Conservation (phyloP, 2,329 filamentous ascomycete genomes). For the Reticulascus tulasneorum region DNA sequence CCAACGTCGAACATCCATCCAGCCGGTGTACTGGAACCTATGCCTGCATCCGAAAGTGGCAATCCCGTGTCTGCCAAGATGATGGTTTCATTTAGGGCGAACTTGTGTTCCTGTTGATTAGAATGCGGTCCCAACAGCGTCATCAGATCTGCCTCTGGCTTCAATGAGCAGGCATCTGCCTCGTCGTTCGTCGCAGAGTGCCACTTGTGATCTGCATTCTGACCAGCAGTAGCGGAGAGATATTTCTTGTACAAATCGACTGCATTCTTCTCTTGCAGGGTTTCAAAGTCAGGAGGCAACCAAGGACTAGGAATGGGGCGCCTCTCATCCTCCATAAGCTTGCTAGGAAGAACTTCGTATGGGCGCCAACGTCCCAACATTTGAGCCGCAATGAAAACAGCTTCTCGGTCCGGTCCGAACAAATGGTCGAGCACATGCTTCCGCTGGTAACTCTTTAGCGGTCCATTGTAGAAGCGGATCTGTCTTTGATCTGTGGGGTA, state of each 20-base stretch:
- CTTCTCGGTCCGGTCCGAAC: slow-evolving; percentile 17
- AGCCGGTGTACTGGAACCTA: slow-evolving; percentile 21
- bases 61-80: slow-evolving; percentile 24
- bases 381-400: slow-evolving; percentile 14
- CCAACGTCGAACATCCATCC: slow-evolving; percentile 54
- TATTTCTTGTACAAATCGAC: slow-evolving; percentile 11
- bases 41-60: slow-evolving; percentile 21
- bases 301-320: slow-evolving; percentile 14
- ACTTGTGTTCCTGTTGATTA: slow-evolving; percentile 24
- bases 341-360: slow-evolving; percentile 24
- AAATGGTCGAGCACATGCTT: slow-evolving; percentile 19
- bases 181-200: slow-evolving; percentile 17
- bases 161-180: slow-evolving; percentile 23
- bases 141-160: slow-evolving; percentile 21
- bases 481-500: slow-evolving; percentile 16
- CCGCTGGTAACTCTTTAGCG: slow-evolving; percentile 22
- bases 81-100: slow-evolving; percentile 22
- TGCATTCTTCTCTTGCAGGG: slow-evolving; percentile 4
- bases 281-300: slow-evolving; percentile 13
- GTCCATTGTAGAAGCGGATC: slow-evolving; percentile 32
- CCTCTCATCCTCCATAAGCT: slow-evolving; percentile 2
- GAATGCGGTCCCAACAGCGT: slow-evolving; percentile 28
- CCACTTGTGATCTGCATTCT: background rate
- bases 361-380: slow-evolving; percentile 25
- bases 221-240: background rate